These are phyloP conservation scores for Colletotrichum caudatum DNA, from an alignment of 2,329 filamentous ascomycete genomes.

Conservation along the genomic window DNA sequence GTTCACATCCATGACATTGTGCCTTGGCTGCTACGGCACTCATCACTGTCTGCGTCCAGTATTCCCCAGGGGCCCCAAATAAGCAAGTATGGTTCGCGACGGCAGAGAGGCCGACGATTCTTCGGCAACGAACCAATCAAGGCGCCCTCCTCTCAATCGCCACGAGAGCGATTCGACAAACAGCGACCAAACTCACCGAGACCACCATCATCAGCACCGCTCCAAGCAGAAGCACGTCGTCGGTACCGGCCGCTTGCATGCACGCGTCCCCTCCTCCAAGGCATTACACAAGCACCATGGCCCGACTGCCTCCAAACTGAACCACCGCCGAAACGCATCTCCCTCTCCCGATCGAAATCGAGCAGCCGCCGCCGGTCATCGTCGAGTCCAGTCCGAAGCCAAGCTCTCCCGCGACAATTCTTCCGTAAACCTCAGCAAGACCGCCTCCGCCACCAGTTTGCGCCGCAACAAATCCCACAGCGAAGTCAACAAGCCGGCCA, in stretches of 20 bases:
- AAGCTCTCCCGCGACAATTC: constrained; percentile 62
- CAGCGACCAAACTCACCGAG: constrained; percentile 48
- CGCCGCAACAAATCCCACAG: constrained; percentile 72
- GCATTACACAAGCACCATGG: constrained; percentile 60
- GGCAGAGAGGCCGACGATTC: constrained; percentile 61
- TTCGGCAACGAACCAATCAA: constrained; percentile 67
- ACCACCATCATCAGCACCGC: constrained; percentile 48
- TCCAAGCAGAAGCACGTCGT: constrained; percentile 57
- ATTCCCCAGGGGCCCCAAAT: constrained; percentile 18
- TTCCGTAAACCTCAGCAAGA: constrained; percentile 63
- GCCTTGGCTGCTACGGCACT: constrained; percentile 11
- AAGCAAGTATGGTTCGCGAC: constrained; percentile 56
- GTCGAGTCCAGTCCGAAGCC: constrained; percentile 51
- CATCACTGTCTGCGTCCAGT: not conserved
- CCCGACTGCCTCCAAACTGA: constrained; percentile 54
- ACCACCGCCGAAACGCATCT: constrained; percentile 57
- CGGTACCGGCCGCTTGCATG: constrained; percentile 61
- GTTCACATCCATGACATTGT: constrained; percentile 21
- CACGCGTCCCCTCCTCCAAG: constrained; percentile 65
- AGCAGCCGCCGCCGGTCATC: constrained; percentile 44
- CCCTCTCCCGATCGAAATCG: constrained; percentile 55
- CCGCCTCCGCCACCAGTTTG: constrained; percentile 65
- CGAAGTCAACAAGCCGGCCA: constrained; percentile 61
- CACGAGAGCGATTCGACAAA: constrained; percentile 54
- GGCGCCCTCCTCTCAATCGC: constrained; percentile 57